Percentiles rank a stretch among this genome's conserved stretches.
Conservation (phyloP, 2,329 filamentous ascomycete genomes). For the Hypoxylon sp. region DNA sequence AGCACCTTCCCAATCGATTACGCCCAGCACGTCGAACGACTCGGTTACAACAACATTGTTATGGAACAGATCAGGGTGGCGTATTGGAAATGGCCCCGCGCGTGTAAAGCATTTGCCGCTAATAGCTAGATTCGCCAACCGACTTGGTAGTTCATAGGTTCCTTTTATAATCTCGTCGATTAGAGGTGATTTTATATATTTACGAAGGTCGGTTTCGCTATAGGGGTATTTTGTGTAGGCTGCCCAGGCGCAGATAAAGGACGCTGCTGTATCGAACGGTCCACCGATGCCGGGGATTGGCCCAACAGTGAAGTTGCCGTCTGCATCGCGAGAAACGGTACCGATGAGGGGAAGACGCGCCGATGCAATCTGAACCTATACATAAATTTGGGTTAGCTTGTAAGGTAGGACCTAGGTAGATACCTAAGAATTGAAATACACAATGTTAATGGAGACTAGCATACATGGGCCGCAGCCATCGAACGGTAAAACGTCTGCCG, state of each 20-base stretch:
- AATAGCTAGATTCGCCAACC: background rate
- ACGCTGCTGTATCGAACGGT: background rate
- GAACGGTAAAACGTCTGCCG: background rate
- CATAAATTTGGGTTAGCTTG: background rate
- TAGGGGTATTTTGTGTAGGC: background rate
- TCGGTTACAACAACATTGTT: background rate
- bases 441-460: background rate
- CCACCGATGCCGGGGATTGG: background rate
- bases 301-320: background rate
- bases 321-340: background rate
- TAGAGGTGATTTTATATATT: background rate
- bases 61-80: background rate
- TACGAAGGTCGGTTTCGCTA: background rate
- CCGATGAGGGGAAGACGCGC: background rate
- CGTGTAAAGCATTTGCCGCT: background rate
- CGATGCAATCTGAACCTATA: background rate
- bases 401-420: background rate
- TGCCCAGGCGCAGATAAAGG: conserved; percentile 7
- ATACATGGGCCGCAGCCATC: background rate
- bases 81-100: background rate
- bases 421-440: background rate
- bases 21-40: background rate
- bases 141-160: background rate
- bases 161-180: background rate
- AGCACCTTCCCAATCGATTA: conserved; percentile 2